These are phyloP conservation scores for Aspergillus candidus DNA, from an alignment of 2,329 filamentous ascomycete genomes.

Conservation along the genomic window DNA sequence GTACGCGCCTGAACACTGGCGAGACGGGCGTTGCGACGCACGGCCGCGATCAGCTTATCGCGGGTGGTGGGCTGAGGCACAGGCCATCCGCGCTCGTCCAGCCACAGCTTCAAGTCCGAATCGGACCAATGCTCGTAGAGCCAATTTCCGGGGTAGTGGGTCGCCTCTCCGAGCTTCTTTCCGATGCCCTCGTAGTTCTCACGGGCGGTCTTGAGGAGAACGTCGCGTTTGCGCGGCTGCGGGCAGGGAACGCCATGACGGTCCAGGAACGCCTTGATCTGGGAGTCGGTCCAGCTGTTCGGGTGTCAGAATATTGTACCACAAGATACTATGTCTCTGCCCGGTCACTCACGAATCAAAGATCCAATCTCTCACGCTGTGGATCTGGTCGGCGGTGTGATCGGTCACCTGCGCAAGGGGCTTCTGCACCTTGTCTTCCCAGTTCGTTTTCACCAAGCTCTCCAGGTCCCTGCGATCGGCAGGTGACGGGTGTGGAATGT, in stretches of 20 bases:
- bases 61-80: conserved; percentile 77
- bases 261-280: conserved; percentile 89
- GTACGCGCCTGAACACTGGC: conserved; percentile 64
- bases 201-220: conserved; percentile 68
- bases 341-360: conserved; percentile 61
- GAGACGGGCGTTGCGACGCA: conserved; percentile 84
- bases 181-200: conserved; percentile 74
- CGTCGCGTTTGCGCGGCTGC: conserved; percentile 79
- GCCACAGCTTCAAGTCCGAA: conserved; percentile 88
- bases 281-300: conserved; percentile 79
- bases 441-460: conserved; percentile 80
- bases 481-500: conserved; percentile 82
- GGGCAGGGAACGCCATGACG: conserved; percentile 80
- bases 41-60: conserved; percentile 79
- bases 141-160: conserved; percentile 91
- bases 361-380: conserved; percentile 78
- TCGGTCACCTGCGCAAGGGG: conserved; percentile 74
- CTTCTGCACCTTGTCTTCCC: conserved; percentile 69
- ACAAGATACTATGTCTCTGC: too few species aligned
- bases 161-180: conserved; percentile 68
- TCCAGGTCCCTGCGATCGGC: conserved; percentile 94
- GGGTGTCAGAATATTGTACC: neutral
- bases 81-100: conserved; percentile 80
- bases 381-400: conserved; percentile 64
- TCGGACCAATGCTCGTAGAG: conserved; percentile 86